Percentiles rank a stretch among this genome's conserved stretches.
These are phyloP conservation scores for Colletotrichum lentis DNA, from an alignment of 2,329 filamentous ascomycete species.

Conservation along the genomic window DNA sequence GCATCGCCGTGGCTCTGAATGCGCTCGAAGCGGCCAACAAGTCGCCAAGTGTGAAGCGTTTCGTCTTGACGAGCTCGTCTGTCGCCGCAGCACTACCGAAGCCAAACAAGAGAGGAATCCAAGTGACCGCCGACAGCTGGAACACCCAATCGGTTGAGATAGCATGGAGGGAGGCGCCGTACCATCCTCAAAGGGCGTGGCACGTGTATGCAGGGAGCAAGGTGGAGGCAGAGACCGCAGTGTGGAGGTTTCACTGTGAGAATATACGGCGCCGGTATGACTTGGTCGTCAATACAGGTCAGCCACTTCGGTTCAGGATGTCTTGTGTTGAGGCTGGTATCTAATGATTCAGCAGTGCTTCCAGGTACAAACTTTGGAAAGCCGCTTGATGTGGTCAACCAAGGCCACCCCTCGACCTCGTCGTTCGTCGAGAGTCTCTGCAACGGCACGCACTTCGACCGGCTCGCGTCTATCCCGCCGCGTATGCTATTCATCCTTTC, in stretches of 20 bases:
- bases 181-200: constrained; percentile 42
- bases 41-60: constrained; percentile 49
- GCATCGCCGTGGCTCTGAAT: constrained; percentile 43
- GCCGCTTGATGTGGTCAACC: constrained; percentile 38
- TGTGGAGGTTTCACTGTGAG: constrained; percentile 51
- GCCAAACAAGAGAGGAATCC: constrained; percentile 7
- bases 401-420: constrained; percentile 42
- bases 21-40: constrained; percentile 49
- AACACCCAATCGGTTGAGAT: constrained; percentile 46
- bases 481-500: not conserved
- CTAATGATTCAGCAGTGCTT: constrained; percentile 43
- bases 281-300: constrained; percentile 47
- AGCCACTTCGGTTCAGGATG: constrained; percentile 46
- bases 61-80: constrained; percentile 48
- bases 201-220: constrained; percentile 52
- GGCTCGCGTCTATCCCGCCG: constrained; percentile 17
- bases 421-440: constrained; percentile 40
- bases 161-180: constrained; percentile 52
- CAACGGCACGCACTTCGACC: constrained; percentile 37
- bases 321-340: too few relatives aligned
- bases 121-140: constrained; percentile 46
- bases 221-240: constrained; percentile 47
- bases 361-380: constrained; percentile 45
- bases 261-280: constrained; percentile 48
- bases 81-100: constrained; percentile 28